Percentiles rank a stretch among this genome's conserved stretches.
Evolutionary conservation across 202 grass and related monocot genomes (phyloP).

Genomic region (Elaeis oleifera): DNA sequence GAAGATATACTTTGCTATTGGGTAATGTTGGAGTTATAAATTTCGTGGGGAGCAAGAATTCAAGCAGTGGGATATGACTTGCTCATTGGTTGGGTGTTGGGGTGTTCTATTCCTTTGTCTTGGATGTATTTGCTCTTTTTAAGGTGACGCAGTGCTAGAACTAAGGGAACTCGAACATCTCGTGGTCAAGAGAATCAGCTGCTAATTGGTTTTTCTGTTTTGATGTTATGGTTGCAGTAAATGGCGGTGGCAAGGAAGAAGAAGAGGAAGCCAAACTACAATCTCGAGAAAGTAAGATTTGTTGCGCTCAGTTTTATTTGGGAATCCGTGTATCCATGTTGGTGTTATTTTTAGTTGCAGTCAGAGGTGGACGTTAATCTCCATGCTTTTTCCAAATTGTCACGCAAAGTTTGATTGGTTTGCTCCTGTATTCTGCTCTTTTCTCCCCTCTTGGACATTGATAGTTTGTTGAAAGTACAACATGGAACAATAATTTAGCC

Average conservation of each 20-base stretch:
- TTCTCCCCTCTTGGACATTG: too few species aligned
- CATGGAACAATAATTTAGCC: too few species aligned
- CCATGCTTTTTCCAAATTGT: too few species aligned
- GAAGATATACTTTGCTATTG: too few species aligned
- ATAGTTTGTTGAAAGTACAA: too few species aligned
- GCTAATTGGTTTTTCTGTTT: not conserved
- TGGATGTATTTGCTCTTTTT: not conserved
- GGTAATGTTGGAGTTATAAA: too few species aligned
- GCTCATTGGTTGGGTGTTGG: too few species aligned
- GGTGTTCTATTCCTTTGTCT: too few species aligned
- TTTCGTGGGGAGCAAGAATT: too few species aligned
- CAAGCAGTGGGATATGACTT: too few species aligned
- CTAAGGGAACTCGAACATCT: not conserved
- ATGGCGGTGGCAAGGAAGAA: conserved; percentile 72
- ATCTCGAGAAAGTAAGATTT: conserved; percentile 55
- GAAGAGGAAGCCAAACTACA: conserved; percentile 70
- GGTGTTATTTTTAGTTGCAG: not conserved
- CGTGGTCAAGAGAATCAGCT: not conserved
- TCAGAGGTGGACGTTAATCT: not conserved
- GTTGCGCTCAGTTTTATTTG: not conserved
- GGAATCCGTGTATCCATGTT: not conserved
- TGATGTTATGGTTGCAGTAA: conserved; percentile 36
- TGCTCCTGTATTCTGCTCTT: too few species aligned
- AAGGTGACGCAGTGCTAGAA: not conserved
- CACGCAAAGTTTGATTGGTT: too few species aligned